Evolutionary conservation across 352 stramenopile species (phyloP).

Genomic region (Albugo candida): DNA sequence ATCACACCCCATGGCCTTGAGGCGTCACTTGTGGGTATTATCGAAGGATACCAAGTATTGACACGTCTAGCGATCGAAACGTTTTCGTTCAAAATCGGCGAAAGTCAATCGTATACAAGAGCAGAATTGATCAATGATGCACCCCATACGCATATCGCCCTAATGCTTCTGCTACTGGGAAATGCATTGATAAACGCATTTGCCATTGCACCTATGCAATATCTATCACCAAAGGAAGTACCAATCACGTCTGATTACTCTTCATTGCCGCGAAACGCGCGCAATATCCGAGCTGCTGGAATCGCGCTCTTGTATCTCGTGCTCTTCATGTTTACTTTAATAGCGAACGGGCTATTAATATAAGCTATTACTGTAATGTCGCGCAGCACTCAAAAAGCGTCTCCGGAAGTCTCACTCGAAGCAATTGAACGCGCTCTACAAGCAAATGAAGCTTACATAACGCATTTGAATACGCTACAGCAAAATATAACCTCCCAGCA

Average conservation of each 20-base stretch:
- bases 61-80: constrained; percentile 39
- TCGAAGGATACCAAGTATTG: constrained; percentile 34
- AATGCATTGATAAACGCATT: constrained; percentile 31
- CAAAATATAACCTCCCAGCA: constrained; percentile 11
- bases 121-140: constrained; percentile 18
- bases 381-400: neutral
- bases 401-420: neutral
- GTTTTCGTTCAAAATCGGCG: constrained; percentile 13
- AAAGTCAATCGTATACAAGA: constrained; percentile 16
- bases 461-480: constrained; percentile 21
- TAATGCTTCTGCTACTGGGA: constrained; percentile 22
- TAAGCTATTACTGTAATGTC: neutral
- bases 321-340: neutral
- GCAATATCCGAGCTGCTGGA: constrained; percentile 39
- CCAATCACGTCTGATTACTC: too few species aligned
- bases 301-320: constrained; percentile 6
- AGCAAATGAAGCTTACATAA: neutral
- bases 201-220: constrained; percentile 28
- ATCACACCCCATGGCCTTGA: constrained; percentile 57
- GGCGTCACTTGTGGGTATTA: constrained; percentile 37
- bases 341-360: neutral
- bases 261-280: constrained; percentile 19
- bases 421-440: neutral
- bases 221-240: constrained; percentile 38
- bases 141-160: constrained; percentile 13